These are phyloP conservation scores for Ascochyta viciae-villosae DNA, from an alignment of 2,329 filamentous ascomycete species.

Conservation along the genomic window DNA sequence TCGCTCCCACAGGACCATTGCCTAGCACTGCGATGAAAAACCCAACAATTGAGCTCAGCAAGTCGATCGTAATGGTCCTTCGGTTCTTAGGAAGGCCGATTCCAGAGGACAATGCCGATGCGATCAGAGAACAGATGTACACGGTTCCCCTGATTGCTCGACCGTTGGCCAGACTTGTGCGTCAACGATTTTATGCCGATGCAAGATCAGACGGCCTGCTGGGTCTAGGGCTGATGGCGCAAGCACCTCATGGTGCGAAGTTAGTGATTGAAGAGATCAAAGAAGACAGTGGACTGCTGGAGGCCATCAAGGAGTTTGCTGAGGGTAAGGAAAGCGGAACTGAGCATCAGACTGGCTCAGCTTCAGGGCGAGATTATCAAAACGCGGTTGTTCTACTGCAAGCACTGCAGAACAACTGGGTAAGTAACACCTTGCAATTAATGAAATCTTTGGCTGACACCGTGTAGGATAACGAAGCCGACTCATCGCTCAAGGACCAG, in stretches of 20 bases:
- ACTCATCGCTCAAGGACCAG: constrained; percentile 29
- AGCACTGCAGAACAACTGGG: constrained; percentile 43
- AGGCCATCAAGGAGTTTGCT: constrained; percentile 44
- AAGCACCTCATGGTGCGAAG: constrained; percentile 37
- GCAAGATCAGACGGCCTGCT: constrained; percentile 46
- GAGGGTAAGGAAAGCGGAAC: constrained; percentile 34
- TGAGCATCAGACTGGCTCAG: constrained; percentile 27
- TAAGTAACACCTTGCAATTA: constrained; percentile 22
- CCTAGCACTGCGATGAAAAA: constrained; percentile 50
- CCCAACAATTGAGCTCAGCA: constrained; percentile 43
- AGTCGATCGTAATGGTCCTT: constrained; percentile 27
- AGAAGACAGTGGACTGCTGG: constrained; percentile 37
- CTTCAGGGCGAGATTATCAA: constrained; percentile 41
- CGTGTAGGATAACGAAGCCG: constrained; percentile 31
- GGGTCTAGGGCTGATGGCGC: constrained; percentile 45
- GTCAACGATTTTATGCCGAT: constrained; percentile 46
- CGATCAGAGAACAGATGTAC: constrained; percentile 35
- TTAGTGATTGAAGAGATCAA: constrained; percentile 39
- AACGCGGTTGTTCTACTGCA: constrained; percentile 48
- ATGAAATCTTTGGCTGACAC: constrained; percentile 18
- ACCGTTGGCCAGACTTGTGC: constrained; percentile 43
- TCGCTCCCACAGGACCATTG: constrained; percentile 39
- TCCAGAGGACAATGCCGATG: constrained; percentile 32
- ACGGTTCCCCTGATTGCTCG: constrained; percentile 38
- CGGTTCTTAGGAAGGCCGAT: constrained; percentile 28